Evolutionary conservation across 176 grass and related monocot genomes (phyloP).

Genomic region (Otatea glauca): DNA sequence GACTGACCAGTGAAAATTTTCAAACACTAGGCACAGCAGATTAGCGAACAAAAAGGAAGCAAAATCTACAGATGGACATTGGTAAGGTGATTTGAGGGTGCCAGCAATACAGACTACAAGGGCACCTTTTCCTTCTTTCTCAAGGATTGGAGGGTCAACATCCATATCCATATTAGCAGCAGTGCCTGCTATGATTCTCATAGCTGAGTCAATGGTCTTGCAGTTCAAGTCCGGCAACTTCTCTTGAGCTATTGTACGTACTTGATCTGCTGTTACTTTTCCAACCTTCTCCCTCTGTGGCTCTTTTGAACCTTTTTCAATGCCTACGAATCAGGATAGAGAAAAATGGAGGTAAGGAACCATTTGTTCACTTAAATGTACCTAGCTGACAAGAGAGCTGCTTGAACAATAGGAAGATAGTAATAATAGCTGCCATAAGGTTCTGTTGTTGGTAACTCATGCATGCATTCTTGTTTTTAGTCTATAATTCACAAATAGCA

Average conservation of each 20-base stretch:
- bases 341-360: conserved; percentile 31
- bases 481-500: too few species aligned
- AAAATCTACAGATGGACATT: conserved; percentile 50
- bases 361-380: not conserved
- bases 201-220: conserved; percentile 84
- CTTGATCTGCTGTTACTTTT: conserved; percentile 78
- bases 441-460: too few species aligned
- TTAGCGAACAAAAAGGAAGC: conserved; percentile 32
- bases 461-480: too few species aligned
- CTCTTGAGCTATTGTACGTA: conserved; percentile 76
- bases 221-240: conserved; percentile 94
- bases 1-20: conserved; percentile 15
- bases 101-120: conserved; percentile 49
- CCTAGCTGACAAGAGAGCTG: not conserved
- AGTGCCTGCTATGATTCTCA: conserved; percentile 91
- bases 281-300: conserved; percentile 73
- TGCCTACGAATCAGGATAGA: conserved; percentile 55
- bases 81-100: not conserved
- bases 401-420: not conserved
- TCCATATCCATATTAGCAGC: conserved; percentile 96
- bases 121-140: conserved; percentile 67
- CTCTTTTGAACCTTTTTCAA: conserved; percentile 83
- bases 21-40: not conserved
- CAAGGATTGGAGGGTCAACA: conserved; percentile 74
- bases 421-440: not conserved